Conservation (phyloP, 768 basidiomycete genomes). For the Tylopilus subfusipes region DNA sequence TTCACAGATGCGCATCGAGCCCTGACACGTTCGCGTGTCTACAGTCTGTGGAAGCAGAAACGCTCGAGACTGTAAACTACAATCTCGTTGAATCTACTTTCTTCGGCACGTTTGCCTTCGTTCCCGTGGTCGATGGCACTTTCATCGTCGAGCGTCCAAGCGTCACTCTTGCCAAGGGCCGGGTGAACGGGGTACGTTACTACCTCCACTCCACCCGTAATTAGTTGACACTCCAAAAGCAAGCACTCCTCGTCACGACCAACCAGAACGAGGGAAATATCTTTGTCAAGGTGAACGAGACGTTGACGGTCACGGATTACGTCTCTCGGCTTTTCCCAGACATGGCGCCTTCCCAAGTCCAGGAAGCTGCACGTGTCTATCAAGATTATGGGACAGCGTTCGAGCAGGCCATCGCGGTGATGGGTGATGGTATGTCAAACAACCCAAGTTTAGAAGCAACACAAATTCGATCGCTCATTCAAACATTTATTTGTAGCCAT, state of each 20-base stretch:
- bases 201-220: not conserved
- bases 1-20: not conserved
- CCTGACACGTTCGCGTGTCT: conserved; percentile 3
- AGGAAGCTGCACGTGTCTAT: conserved; percentile 30
- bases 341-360: conserved; percentile 26
- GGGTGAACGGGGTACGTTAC: conserved; percentile 5
- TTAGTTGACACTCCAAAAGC: conserved; percentile 16
- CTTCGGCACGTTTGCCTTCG: conserved; percentile 8
- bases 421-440: conserved; percentile 5
- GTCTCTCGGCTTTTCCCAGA: conserved; percentile 40
- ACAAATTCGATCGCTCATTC: no score
- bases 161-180: not conserved
- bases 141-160: conserved; percentile 7
- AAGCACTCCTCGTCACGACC: conserved; percentile 14
- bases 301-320: conserved; percentile 16
- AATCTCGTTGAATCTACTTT: conserved; percentile 26
- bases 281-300: conserved; percentile 28
- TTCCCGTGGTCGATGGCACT: conserved; percentile 4
- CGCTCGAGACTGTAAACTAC: conserved; percentile 35
- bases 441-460: not conserved
- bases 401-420: conserved; percentile 29
- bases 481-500: not conserved
- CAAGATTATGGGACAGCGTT: conserved; percentile 29
- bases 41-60: conserved; percentile 27
- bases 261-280: conserved; percentile 27